Conservation (phyloP, 2,329 filamentous ascomycete genomes). For the Fusarium euwallaceae region DNA sequence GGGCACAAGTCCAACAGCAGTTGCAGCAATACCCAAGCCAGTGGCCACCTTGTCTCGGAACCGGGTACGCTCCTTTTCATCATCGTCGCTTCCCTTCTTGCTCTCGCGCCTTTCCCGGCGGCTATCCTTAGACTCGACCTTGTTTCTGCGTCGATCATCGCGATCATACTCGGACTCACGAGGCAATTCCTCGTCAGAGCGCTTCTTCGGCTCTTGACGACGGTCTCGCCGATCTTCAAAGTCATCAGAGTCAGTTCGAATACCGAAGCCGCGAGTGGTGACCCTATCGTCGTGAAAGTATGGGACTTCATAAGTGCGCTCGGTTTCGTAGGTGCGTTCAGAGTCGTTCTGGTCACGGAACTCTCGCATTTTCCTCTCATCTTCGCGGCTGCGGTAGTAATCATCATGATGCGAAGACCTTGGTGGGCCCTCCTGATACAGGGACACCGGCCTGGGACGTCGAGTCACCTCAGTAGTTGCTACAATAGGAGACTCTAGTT, state of each 20-base stretch:
- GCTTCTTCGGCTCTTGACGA: conserved; percentile 49
- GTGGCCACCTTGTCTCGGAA: conserved; percentile 63
- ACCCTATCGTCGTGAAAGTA: conserved; percentile 63
- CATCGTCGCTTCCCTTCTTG: conserved; percentile 50
- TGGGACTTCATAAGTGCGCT: conserved; percentile 46
- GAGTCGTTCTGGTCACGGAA: conserved; percentile 57
- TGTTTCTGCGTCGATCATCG: conserved; percentile 47
- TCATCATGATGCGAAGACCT: conserved; percentile 62
- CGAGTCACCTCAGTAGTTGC: conserved; percentile 43
- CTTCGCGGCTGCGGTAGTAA: conserved; percentile 63
- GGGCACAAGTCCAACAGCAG: conserved; percentile 60
- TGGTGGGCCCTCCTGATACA: conserved; percentile 65
- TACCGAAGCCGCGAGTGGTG: conserved; percentile 64
- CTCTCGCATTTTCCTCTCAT: conserved; percentile 59
- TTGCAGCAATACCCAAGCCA: conserved; percentile 63
- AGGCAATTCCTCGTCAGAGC: conserved; percentile 49
- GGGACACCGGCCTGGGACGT: conserved; percentile 61
- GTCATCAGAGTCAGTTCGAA: conserved; percentile 59
- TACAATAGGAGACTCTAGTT: conserved; percentile 25
- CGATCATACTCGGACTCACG: conserved; percentile 48
- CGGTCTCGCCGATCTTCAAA: conserved; percentile 60
- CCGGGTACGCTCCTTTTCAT: conserved; percentile 58
- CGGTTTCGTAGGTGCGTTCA: conserved; percentile 43
- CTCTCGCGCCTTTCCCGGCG: conserved; percentile 49
- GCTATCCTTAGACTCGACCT: conserved; percentile 44